A percentile compares a stretch with the other conserved stretches of the same genome.
These are phyloP conservation scores for Amphichorda felina DNA, from an alignment of 2,329 filamentous ascomycete genomes.

Conservation along the genomic window DNA sequence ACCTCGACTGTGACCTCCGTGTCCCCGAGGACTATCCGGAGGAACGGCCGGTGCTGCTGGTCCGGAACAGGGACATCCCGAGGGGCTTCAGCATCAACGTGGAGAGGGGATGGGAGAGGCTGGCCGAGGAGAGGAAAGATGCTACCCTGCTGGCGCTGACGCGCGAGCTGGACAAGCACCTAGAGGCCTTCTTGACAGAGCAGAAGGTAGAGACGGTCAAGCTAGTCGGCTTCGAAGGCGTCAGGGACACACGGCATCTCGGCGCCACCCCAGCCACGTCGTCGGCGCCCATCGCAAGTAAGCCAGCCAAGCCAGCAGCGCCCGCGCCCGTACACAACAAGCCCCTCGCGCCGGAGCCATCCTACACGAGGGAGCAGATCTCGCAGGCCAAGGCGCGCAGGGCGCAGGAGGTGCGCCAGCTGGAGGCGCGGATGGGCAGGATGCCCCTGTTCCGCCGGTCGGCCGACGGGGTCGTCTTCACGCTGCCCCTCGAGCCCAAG, in stretches of 20 bases:
- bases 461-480: slow-evolving; percentile 58
- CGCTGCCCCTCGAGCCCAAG: slow-evolving; percentile 56
- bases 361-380: slow-evolving; percentile 48
- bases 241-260: slow-evolving; percentile 41
- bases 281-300: too few species aligned
- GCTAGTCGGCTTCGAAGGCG: slow-evolving; percentile 38
- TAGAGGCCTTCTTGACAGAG: slow-evolving; percentile 58
- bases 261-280: neutral
- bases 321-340: too few species aligned
- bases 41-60: slow-evolving; percentile 42
- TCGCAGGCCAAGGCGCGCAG: slow-evolving; percentile 49
- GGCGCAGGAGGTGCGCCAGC: slow-evolving; percentile 55
- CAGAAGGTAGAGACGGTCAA: slow-evolving; percentile 64
- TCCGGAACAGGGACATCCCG: slow-evolving; percentile 58
- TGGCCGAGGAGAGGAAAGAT: slow-evolving; percentile 42
- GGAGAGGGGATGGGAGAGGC: slow-evolving; percentile 57
- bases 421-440: slow-evolving; percentile 64
- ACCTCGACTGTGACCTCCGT: slow-evolving; percentile 54
- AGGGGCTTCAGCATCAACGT: slow-evolving; percentile 66
- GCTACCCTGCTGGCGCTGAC: slow-evolving; percentile 53
- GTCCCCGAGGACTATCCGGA: slow-evolving; percentile 55
- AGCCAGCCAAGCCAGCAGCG: too few species aligned
- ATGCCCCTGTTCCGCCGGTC: slow-evolving; percentile 56
- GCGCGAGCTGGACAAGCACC: slow-evolving; percentile 58
- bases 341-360: slow-evolving; percentile 24